Evolutionary conservation across 768 basidiomycete species (phyloP), one percentile per base, ranked within the genome.

Genomic region (Holtermanniella nyarrowii): DNA sequence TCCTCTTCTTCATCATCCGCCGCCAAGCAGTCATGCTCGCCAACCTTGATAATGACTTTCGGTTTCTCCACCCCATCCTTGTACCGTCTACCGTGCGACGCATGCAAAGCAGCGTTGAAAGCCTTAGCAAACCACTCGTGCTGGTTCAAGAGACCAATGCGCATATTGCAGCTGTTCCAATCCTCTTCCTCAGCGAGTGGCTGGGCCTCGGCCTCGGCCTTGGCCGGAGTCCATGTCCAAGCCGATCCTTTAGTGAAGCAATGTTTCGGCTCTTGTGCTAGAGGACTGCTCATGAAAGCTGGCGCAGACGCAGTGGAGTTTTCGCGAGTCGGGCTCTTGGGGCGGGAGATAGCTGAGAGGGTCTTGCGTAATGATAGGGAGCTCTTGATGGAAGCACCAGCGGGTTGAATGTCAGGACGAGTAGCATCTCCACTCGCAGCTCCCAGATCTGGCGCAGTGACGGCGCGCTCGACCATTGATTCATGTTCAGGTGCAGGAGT

Each of bases 61-160:
- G 63, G 55, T 18, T 50, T 27, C 10, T 26, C 22, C 5, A 49
- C 57, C 3, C 50, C 60, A 1, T 26, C 26, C 52, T 59, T 59
- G 52, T 62, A 63, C 16, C 45, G 26, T 14, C 48, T 22, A 16
- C 23, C 45, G 24, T 44, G 47, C 11, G 57, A 57, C 3, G 44
- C 50, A 16, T 26, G 23, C 5, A 66, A 59, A 2, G 66, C 61
- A 1, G 48, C 23, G 16, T 60, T 26, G 44, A 72, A 58, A 7
- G 53, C 55, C 4, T 62, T 48, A 21, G 63, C 55, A 44, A 72
- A 72, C 48, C 56, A 52, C 0, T 44, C 56, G 21, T 66, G 62
- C 39, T 70, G 59, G 21, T 65, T 66, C 26, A 71, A 53, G 11
- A 71, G 57, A 2, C 60, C 68, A 20, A 71, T 60, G 40, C 67